Conservation (phyloP, 345 rosid genomes). For the Rhizophora mangle region DNA sequence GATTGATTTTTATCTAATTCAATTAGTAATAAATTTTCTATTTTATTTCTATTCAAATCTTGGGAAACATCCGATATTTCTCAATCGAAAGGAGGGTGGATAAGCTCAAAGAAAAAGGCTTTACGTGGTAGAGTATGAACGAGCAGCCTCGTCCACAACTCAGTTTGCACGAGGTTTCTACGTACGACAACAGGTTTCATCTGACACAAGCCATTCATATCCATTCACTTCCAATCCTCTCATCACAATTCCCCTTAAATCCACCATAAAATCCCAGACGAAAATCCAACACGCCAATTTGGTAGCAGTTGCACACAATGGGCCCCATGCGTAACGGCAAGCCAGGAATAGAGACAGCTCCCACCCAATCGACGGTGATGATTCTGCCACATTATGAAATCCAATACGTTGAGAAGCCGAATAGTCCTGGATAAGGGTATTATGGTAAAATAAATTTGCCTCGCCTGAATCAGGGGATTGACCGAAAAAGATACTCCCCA, state of each 20-base stretch:
- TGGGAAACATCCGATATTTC: not conserved
- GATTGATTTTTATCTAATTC: no score
- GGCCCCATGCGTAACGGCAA: no score
- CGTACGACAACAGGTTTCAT: not conserved
- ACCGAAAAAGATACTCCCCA: not conserved
- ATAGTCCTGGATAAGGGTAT: not conserved
- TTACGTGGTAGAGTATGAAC: not conserved
- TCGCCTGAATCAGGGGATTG: not conserved
- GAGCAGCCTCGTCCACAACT: constrained; percentile 13
- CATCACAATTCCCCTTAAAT: not conserved
- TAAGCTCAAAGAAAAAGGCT: not conserved
- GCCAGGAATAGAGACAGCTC: no score
- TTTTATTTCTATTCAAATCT: no score
- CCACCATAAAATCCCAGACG: no score
- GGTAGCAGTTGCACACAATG: no score
- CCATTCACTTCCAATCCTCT: not conserved
- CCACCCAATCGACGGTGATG: no score
- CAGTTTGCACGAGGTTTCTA: not conserved
- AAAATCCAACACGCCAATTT: no score
- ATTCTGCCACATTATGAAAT: not conserved
- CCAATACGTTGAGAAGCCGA: not conserved
- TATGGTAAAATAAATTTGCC: not conserved
- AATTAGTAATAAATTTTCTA: no score
- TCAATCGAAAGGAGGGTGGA: no score
- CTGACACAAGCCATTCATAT: not conserved